Base-by-base conservation (phyloP, 768 basidiomycete species). In the Phylloporus rhodoxanthus region DNA sequence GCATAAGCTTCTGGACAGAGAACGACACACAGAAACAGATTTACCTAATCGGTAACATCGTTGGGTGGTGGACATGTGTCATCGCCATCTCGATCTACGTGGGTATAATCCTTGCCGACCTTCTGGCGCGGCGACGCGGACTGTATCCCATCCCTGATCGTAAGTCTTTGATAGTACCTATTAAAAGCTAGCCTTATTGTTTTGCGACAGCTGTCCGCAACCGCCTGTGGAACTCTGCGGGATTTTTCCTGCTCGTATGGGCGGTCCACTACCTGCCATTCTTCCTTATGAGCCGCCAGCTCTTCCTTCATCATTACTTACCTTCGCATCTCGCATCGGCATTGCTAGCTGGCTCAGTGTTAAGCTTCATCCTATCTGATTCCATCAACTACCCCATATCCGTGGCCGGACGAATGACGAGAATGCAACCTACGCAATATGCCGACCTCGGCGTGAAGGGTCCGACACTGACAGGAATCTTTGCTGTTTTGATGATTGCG, bases 1-100 rank as follows among this genome's bases (percentile, higher is more conserved):
- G 96, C 43, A 98, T 99, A 72, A 94, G 91, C 64, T 98, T 98
- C 78, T 99, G 96, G 96, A 99, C 96, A 5, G 77, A 89, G 59
- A 84, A 77, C 48, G 85, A 85, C 6, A 74, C 75, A 10, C 84
- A 90, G 64, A 85, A 88, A 67, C 96, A 99, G 68, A 93, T 99
- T 45, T 99, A 99, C 70, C 76, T 98, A 51, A 89, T 94, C 59
- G 96, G 96, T 21, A 99, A 99, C 68, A 67, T 96, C 43, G 67
- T 91, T 56, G 89, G 91, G 11, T 98, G 94, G 93, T 97, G 94
- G 91, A 78, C 86, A 2, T 92, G 91, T 68, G 84, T 89, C 33
- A 75, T 94, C 28, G 84, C 87, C 1, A 68, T 98, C 43, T 87
- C 86, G 3, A 82, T 98, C 38, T 96, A 87, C 63, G 74, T 93